Evolutionary conservation across 768 basidiomycete species (phyloP), one percentile per base, ranked within the genome.

Genomic region (Amanita molliuscula): DNA sequence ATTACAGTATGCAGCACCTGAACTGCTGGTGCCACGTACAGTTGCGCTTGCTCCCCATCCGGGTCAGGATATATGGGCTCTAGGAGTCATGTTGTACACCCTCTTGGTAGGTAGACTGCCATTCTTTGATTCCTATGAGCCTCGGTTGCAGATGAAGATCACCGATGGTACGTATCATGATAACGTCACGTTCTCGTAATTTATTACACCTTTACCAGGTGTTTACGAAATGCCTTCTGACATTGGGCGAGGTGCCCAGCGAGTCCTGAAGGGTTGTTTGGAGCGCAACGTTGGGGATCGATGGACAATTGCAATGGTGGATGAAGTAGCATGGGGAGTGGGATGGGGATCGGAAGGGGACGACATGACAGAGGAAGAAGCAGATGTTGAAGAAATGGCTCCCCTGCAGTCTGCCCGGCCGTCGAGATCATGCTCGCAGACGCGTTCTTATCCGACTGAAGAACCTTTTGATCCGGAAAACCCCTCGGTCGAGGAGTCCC

Each of bases 1-100:
- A 1, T 68, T 97, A 2, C 92, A 91, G 0, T 97, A 97, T 59
- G 87, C 90, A 1, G 76, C 93, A 0, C 93, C 93, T 4, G 93
- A 97, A 61, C 75, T 96, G 3, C 74, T 96, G 2, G 71, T 80
- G 0, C 49, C 41, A 43, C 78, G 76, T 46, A 63, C 67, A 2
- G 60, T 67, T 26, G 59, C 67, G 0, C 57, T 70, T 5, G 63
- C 62, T 38, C 74, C 77, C 0, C 67, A 79, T 56, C 84, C 92
- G 2, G 80, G 88, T 0, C 89, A 93, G 60, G 96, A 99, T 55
- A 82, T 98, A 25, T 99, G 96, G 96, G 93, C 96, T 0, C 68
- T 97, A 2, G 96, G 96, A 0, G 82, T 93, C 48, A 75, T 96
- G 54, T 79, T 99, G 1, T 89, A 92, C 61, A 81, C 84, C 6